phyloP scores from a whole-genome alignment of 225 moss, liverwort and hornwort genomes.

The Anthoceros angustus region DNA sequence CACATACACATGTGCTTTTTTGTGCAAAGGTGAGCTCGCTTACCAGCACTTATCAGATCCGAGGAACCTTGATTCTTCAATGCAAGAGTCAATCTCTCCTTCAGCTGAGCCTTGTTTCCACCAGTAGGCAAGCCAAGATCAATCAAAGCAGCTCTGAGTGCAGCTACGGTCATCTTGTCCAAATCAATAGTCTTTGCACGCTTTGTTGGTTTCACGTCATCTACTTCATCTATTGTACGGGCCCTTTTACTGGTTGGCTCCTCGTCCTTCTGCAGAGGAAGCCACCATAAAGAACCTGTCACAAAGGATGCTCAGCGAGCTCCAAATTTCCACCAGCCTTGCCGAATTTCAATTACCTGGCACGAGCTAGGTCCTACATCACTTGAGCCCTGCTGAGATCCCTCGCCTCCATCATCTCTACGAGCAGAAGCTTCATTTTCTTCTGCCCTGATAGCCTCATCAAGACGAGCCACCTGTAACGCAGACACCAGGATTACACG shows the following conservation, averaged over 20 bases:
- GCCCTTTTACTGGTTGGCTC: conserved; percentile 13
- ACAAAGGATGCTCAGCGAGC: neutral
- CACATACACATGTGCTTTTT: no score
- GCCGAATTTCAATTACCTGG: no score
- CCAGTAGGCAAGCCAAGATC: conserved; percentile 27
- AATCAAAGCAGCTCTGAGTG: conserved; percentile 43
- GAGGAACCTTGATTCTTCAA: conserved; percentile 11
- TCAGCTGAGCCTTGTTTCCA: conserved; percentile 44
- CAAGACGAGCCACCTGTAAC: conserved; percentile 68
- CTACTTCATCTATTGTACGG: conserved; percentile 20
- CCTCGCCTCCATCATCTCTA: conserved; percentile 9
- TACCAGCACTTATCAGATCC: neutral
- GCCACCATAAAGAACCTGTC: neutral
- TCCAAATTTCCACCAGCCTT: neutral
- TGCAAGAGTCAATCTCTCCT: conserved; percentile 24
- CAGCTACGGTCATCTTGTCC: conserved; percentile 31
- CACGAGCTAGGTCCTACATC: no score
- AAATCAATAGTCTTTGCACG: conserved; percentile 45
- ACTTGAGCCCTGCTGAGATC: neutral
- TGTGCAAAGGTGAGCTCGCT: neutral
- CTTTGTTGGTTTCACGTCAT: conserved; percentile 19
- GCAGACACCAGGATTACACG: neutral
- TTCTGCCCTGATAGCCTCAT: conserved; percentile 46
- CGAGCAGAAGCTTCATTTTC: conserved; percentile 17
- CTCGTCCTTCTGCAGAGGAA: conserved; percentile 7